Conservation (phyloP, 306 rosid genomes). For the Vigna trinervia region DNA sequence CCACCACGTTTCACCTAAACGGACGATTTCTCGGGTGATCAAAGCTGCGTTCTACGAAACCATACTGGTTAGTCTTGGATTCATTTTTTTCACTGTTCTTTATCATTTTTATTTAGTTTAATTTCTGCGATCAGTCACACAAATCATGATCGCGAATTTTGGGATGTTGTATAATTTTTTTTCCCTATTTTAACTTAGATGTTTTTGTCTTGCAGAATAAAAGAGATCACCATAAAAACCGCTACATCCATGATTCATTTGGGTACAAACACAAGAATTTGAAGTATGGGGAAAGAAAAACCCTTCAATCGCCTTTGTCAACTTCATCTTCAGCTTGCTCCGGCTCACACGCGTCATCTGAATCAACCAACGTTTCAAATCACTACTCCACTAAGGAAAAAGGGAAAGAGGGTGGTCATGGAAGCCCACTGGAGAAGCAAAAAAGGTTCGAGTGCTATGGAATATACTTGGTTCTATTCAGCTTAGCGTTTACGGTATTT, state of each 20-base stretch:
- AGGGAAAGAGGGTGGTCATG: background rate
- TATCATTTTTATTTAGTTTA: no score
- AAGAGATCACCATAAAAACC: slow-evolving; percentile 46
- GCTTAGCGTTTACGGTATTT: slow-evolving; percentile 61
- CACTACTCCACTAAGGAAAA: slow-evolving; percentile 24
- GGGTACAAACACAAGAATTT: slow-evolving; percentile 45
- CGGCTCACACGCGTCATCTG: slow-evolving; percentile 18
- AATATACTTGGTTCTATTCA: slow-evolving; percentile 56
- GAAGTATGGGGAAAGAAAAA: background rate
- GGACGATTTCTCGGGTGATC: slow-evolving; percentile 51
- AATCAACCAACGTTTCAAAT: slow-evolving; percentile 33
- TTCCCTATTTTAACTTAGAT: background rate
- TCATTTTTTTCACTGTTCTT: background rate
- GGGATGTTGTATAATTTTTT: no score
- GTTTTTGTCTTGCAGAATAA: slow-evolving; percentile 52
- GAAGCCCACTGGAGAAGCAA: slow-evolving; percentile 43
- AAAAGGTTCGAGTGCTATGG: slow-evolving; percentile 45
- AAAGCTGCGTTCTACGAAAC: slow-evolving; percentile 70
- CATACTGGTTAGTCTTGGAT: slow-evolving; percentile 58
- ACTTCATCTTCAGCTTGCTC: slow-evolving; percentile 32
- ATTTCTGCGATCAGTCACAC: no score
- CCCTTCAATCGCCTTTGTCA: slow-evolving; percentile 4
- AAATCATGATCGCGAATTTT: no score
- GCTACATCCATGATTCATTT: slow-evolving; percentile 39
- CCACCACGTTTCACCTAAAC: slow-evolving; percentile 45